A percentile compares a stretch with the other conserved stretches of the same genome.
phyloP scores from a whole-genome alignment of 164 flowering plant genomes.

The Platanus orientalis region DNA sequence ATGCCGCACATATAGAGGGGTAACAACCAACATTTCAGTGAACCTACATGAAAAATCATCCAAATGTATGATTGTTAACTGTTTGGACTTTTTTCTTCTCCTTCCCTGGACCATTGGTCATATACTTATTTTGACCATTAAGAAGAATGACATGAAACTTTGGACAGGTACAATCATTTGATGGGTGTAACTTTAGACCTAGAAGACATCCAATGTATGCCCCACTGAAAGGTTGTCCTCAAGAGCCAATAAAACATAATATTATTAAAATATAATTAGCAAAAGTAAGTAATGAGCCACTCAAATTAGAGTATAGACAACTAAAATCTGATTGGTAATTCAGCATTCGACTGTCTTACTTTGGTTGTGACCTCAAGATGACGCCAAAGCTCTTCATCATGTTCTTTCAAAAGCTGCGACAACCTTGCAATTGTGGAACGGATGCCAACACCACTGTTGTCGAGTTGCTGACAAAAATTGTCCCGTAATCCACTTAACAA shows the following conservation, averaged over 20 bases:
- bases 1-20: too few relatives aligned
- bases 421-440: slow-evolving; percentile 82
- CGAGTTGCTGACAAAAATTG: slow-evolving; percentile 92
- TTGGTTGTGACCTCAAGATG: slow-evolving; percentile 97
- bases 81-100: too few relatives aligned
- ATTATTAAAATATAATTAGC: background rate
- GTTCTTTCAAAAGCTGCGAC: slow-evolving; percentile 82
- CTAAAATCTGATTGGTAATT: background rate
- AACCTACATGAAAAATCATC: too few relatives aligned
- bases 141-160: background rate
- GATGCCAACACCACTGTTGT: slow-evolving; percentile 95
- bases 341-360: slow-evolving; percentile 37
- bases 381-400: slow-evolving; percentile 99
- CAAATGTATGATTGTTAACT: too few relatives aligned
- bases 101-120: background rate
- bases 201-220: background rate
- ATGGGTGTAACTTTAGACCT: background rate
- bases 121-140: background rate
- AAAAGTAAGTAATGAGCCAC: background rate
- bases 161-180: too few relatives aligned
- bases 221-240: background rate
- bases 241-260: background rate
- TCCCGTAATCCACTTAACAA: slow-evolving; percentile 90
- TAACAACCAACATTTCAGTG: too few relatives aligned
- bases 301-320: background rate